Evolutionary conservation across 306 rosid genomes (phyloP).

Genomic region (Sophora flavescens): DNA sequence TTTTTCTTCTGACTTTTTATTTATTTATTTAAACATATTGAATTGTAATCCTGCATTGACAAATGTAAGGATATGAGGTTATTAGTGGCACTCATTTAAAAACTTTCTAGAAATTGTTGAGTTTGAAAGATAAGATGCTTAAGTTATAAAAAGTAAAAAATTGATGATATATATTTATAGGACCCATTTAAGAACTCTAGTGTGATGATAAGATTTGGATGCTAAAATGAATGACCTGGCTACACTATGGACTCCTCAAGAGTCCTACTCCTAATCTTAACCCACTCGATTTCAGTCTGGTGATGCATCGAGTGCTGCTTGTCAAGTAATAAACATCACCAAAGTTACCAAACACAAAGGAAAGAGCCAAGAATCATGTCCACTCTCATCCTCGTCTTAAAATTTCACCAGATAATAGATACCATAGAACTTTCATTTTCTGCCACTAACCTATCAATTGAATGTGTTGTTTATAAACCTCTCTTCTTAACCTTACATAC

Average conservation of each 20-base stretch:
- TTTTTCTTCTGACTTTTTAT: too few species aligned
- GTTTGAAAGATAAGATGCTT: too few species aligned
- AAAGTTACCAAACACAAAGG: not conserved
- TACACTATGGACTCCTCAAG: not conserved
- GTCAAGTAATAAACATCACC: not conserved
- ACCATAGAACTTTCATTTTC: constrained; percentile 1
- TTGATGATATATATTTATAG: too few species aligned
- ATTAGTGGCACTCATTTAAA: too few species aligned
- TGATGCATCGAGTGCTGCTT: not conserved
- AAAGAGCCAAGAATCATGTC: not conserved
- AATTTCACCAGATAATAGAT: not conserved
- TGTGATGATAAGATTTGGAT: too few species aligned
- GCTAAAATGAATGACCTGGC: not conserved
- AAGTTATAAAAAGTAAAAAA: too few species aligned
- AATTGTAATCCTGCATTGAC: too few species aligned
- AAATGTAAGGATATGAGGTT: too few species aligned
- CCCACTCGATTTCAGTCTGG: not conserved
- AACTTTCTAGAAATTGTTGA: too few species aligned
- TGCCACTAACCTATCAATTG: not conserved
- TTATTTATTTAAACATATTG: too few species aligned
- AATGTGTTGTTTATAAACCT: constrained; percentile 8
- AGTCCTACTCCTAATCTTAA: not conserved
- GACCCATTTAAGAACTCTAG: too few species aligned
- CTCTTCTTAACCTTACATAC: constrained; percentile 18
- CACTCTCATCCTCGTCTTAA: not conserved